phyloP scores from a whole-genome alignment of 140 eudicot species.

The Stevia rebaudiana region DNA sequence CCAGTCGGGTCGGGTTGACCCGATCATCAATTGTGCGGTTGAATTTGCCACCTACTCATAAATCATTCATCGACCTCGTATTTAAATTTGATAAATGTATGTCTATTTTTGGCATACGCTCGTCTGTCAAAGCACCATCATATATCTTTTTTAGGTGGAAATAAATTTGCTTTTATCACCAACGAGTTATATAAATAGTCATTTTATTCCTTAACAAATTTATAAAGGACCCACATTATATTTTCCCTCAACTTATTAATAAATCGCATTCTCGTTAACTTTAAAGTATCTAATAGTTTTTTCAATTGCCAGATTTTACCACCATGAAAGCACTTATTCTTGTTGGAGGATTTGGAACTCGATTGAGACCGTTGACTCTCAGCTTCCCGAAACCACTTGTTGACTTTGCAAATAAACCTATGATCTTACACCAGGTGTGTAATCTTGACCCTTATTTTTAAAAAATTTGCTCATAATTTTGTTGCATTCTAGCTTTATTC shows the following conservation, averaged over 20 bases:
- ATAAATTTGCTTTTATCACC: conserved; percentile 14
- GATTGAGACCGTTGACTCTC: conserved; percentile 31
- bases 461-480: background rate
- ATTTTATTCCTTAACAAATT: background rate
- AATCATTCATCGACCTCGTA: no score
- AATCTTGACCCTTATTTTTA: background rate
- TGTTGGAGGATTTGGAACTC: conserved; percentile 86
- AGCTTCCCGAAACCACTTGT: conserved; percentile 92
- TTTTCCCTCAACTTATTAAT: no score
- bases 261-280: conserved; percentile 15
- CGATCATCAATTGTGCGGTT: no score
- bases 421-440: conserved; percentile 79
- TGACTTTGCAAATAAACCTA: conserved; percentile 92
- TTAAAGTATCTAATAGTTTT: conserved; percentile 24
- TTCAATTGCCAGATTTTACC: conserved; percentile 20
- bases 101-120: conserved; percentile 22
- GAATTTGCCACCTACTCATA: no score
- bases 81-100: background rate
- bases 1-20: no score
- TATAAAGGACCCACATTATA: background rate
- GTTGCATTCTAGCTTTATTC: background rate
- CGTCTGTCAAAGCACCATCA: background rate
- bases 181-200: conserved; percentile 16
- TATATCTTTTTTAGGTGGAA: conserved; percentile 5
- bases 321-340: conserved; percentile 97